A percentile compares a stretch with the other conserved stretches of the same genome.
These are phyloP conservation scores for Aleurites moluccanus DNA, from an alignment of 441 rosid genomes.

Conservation along the genomic window DNA sequence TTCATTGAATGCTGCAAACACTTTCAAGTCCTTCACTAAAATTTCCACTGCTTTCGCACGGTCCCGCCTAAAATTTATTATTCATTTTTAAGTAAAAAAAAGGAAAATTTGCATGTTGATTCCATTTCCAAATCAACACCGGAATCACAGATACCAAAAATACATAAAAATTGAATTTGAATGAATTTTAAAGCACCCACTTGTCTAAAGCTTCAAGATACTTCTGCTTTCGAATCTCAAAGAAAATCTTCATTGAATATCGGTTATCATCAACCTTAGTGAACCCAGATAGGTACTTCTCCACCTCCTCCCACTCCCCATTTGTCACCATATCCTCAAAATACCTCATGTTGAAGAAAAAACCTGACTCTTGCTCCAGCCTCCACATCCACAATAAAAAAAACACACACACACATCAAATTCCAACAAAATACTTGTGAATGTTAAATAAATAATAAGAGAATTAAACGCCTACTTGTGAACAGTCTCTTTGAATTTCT, in stretches of 20 bases:
- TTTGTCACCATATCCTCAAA: constrained; percentile 83
- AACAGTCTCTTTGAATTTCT: constrained; percentile 69
- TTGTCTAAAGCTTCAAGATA: constrained; percentile 82
- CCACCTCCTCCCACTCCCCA: constrained; percentile 92
- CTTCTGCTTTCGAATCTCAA: constrained; percentile 83
- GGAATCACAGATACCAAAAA: background rate
- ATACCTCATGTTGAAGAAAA: constrained; percentile 69
- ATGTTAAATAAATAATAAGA: background rate
- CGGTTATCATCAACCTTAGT: constrained; percentile 80
- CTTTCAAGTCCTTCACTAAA: constrained; percentile 80
- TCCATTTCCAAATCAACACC: background rate
- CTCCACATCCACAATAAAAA: constrained; percentile 31
- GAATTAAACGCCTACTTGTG: constrained; percentile 46
- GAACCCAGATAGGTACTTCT: constrained; percentile 80
- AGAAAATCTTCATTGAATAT: constrained; percentile 87
- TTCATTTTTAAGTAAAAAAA: constrained; percentile 2
- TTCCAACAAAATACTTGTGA: background rate
- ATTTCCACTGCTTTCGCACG: constrained; percentile 74
- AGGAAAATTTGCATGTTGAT: background rate
- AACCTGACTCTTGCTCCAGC: constrained; percentile 84
- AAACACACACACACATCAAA: background rate
- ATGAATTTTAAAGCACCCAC: constrained; percentile 37
- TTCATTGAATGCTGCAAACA: constrained; percentile 70
- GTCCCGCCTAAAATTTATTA: constrained; percentile 48
- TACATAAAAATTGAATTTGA: constrained; percentile 1